Conservation (phyloP, 352 stramenopile species). For the Phytopythium aichiense region DNA sequence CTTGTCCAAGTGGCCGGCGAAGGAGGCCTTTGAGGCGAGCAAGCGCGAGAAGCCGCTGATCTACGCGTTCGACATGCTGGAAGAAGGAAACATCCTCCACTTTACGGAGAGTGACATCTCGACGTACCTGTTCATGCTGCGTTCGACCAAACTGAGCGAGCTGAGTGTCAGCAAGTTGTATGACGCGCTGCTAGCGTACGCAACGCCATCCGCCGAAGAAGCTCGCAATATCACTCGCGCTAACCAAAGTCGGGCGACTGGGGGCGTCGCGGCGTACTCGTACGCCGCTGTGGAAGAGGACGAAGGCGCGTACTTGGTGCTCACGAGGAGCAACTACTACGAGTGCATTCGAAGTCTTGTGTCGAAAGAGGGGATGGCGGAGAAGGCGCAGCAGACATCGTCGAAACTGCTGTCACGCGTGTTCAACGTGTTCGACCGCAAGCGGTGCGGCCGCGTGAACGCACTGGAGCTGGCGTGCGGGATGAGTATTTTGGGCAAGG, state of each 20-base stretch:
- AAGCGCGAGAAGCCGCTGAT: slow-evolving; percentile 82
- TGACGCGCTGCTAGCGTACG: slow-evolving; percentile 67
- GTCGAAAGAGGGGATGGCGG: slow-evolving; percentile 66
- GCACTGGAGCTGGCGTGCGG: slow-evolving; percentile 82
- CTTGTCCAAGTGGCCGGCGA: slow-evolving; percentile 93
- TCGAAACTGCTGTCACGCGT: slow-evolving; percentile 80
- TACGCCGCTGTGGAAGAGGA: slow-evolving; percentile 80
- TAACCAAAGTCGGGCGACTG: slow-evolving; percentile 29
- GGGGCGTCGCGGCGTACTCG: slow-evolving; percentile 43
- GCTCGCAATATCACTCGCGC: slow-evolving; percentile 57
- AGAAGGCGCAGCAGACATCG: slow-evolving; percentile 82
- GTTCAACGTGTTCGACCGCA: slow-evolving; percentile 86
- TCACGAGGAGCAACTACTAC: slow-evolving; percentile 82
- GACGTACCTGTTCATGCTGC: slow-evolving; percentile 81
- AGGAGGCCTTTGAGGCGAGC: slow-evolving; percentile 84
- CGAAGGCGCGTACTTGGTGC: slow-evolving; percentile 73
- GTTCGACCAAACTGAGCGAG: slow-evolving; percentile 71
- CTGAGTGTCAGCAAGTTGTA: slow-evolving; percentile 78
- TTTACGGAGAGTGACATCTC: slow-evolving; percentile 84
- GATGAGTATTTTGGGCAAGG: slow-evolving; percentile 79
- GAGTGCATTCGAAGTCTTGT: slow-evolving; percentile 84
- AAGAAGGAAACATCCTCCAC: slow-evolving; percentile 81
- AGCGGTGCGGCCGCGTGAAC: slow-evolving; percentile 76
- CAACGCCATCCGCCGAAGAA: slow-evolving; percentile 68
- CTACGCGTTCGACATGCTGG: slow-evolving; percentile 83